These are phyloP conservation scores for Sporobolomyces roseus DNA, from an alignment of 768 basidiomycete genomes.

Conservation along the genomic window DNA sequence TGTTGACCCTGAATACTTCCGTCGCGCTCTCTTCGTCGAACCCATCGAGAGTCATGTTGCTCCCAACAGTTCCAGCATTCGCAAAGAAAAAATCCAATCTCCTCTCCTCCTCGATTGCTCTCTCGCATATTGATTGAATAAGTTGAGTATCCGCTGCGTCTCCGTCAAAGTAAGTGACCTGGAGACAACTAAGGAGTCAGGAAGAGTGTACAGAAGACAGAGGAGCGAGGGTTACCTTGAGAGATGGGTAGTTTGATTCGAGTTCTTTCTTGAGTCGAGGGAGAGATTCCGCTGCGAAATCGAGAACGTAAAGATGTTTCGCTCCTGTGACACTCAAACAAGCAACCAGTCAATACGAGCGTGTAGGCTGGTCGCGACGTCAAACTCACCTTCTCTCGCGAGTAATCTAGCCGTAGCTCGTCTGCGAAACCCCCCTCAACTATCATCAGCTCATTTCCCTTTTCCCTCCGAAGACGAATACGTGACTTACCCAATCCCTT, in stretches of 20 bases:
- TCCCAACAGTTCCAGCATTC: constrained; percentile 55
- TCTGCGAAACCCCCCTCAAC: constrained; percentile 7
- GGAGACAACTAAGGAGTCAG: neutral
- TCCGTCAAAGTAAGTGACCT: constrained; percentile 73
- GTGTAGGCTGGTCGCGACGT: neutral
- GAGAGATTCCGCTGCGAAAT: constrained; percentile 64
- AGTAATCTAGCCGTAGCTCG: constrained; percentile 55
- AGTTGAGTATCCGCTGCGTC: constrained; percentile 77
- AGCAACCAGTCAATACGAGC: too few species aligned
- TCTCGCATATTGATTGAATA: constrained; percentile 65
- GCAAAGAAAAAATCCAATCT: constrained; percentile 91
- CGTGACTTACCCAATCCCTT: constrained; percentile 78
- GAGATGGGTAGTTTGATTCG: constrained; percentile 64
- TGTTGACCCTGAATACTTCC: constrained; percentile 72
- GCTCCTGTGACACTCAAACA: constrained; percentile 56
- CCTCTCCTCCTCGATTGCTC: constrained; percentile 73
- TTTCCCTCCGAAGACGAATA: neutral
- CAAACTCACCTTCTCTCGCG: constrained; percentile 67
- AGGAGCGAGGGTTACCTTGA: constrained; percentile 59
- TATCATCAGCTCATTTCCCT: neutral
- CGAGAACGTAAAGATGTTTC: constrained; percentile 70
- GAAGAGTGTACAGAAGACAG: neutral
- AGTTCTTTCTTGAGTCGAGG: constrained; percentile 69
- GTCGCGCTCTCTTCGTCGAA: constrained; percentile 66
- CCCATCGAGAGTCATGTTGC: constrained; percentile 45